Conservation (phyloP, 805 yeast species). For the Zygotorulaspora chibaensis region DNA sequence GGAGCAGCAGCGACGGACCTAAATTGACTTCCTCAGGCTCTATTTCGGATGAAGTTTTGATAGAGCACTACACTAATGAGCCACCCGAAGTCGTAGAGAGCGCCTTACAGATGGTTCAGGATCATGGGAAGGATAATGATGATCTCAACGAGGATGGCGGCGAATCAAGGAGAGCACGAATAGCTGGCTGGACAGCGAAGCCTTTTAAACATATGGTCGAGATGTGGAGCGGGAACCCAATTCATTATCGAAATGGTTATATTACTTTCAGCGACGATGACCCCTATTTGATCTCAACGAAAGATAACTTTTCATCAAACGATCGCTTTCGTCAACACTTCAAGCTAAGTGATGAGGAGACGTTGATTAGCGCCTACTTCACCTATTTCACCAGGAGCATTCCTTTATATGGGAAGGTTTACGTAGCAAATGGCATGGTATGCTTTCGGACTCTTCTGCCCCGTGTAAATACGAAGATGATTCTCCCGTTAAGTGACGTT, state of each 20-base stretch:
- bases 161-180: constrained; percentile 5
- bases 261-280: constrained; percentile 41
- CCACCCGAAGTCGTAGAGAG: background rate
- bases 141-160: background rate
- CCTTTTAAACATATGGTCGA: constrained; percentile 23
- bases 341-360: constrained; percentile 49
- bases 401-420: constrained; percentile 81
- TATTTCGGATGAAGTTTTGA: constrained; percentile 2
- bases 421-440: constrained; percentile 61
- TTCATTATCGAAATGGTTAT: constrained; percentile 50
- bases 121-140: constrained; percentile 1
- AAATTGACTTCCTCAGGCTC: background rate
- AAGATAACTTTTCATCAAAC: constrained; percentile 46
- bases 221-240: constrained; percentile 58
- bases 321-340: constrained; percentile 63
- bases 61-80: constrained; percentile 4
- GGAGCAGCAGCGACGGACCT: constrained; percentile 8
- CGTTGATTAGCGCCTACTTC: constrained; percentile 63
- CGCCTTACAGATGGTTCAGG: background rate
- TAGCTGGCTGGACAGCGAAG: constrained; percentile 16
- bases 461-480: constrained; percentile 74
- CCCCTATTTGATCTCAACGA: constrained; percentile 43
- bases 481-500: constrained; percentile 69
- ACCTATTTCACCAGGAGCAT: constrained; percentile 63
- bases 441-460: constrained; percentile 80